A percentile compares a stretch with the other conserved stretches of the same genome.
Conservation (phyloP, 1,284 basidiomycete species). For the Cryptococcus sp. region DNA sequence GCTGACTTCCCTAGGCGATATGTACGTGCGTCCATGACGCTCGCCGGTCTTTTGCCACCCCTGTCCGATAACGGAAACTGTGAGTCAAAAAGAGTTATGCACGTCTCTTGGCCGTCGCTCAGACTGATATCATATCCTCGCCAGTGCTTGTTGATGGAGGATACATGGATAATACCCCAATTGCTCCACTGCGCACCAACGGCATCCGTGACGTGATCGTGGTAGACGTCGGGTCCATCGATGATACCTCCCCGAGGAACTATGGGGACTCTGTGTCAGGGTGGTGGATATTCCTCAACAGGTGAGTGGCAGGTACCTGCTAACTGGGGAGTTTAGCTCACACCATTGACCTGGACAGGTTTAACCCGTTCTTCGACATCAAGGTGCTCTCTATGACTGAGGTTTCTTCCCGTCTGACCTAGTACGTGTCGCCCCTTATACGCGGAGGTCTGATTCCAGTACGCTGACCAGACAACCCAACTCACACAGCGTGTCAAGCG, state of each 20-base stretch:
- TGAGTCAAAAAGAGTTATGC: no score
- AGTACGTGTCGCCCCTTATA: conserved; percentile 61
- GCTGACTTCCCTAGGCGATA: conserved; percentile 48
- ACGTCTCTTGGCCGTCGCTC: conserved; percentile 33
- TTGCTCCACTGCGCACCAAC: conserved; percentile 86
- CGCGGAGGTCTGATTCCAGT: no score
- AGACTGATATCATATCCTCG: background rate
- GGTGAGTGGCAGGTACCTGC: conserved; percentile 55
- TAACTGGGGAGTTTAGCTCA: background rate
- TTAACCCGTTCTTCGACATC: conserved; percentile 78
- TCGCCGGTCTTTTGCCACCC: conserved; percentile 91
- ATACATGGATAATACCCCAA: conserved; percentile 88
- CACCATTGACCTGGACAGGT: conserved; percentile 19
- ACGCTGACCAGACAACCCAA: background rate
- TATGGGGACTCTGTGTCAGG: conserved; percentile 96
- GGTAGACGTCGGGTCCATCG: conserved; percentile 89
- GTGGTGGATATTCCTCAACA: conserved; percentile 91
- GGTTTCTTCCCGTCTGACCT: conserved; percentile 91
- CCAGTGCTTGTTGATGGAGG: conserved; percentile 85
- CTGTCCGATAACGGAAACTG: conserved; percentile 88
- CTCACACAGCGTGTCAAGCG: conserved; percentile 79
- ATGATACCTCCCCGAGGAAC: conserved; percentile 90
- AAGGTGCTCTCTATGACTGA: conserved; percentile 91
- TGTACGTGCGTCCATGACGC: conserved; percentile 91
- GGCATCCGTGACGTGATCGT: conserved; percentile 93